Evolutionary conservation across 805 yeast genomes (phyloP).

Genomic region (Nakazawaea wyomingensis): DNA sequence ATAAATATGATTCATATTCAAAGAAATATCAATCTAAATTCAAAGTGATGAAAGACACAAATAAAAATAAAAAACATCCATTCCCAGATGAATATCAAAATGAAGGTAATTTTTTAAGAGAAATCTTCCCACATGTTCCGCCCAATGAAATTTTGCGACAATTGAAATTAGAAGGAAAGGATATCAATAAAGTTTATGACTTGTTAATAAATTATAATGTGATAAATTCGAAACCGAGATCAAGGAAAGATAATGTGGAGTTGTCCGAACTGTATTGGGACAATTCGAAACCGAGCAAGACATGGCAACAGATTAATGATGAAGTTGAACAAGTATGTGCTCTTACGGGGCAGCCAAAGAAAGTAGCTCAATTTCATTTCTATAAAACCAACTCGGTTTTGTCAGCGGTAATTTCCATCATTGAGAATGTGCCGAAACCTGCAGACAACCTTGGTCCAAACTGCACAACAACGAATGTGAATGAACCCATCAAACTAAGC

Average conservation of each 20-base stretch:
- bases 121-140: slow-evolving; percentile 9
- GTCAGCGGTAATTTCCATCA: background rate
- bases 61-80: background rate
- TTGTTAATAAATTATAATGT: slow-evolving; percentile 3
- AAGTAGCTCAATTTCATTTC: background rate
- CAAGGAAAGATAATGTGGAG: background rate
- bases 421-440: slow-evolving; percentile 1
- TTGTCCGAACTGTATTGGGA: background rate
- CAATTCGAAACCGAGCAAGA: background rate
- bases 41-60: background rate
- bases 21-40: no score
- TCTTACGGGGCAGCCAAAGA: background rate
- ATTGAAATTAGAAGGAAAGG: background rate
- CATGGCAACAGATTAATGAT: slow-evolving; percentile 2
- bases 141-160: background rate
- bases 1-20: no score
- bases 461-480: background rate
- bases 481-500: background rate
- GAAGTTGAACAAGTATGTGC: background rate
- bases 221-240: background rate
- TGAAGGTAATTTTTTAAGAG: slow-evolving; percentile 5
- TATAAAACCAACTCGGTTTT: slow-evolving; percentile 1
- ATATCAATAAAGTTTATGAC: slow-evolving; percentile 4
- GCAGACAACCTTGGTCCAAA: background rate
- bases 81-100: background rate